A percentile compares a stretch with the other conserved stretches of the same genome.
These are phyloP conservation scores for Prosopis cineraria DNA, from an alignment of 306 rosid genomes.

Conservation along the genomic window DNA sequence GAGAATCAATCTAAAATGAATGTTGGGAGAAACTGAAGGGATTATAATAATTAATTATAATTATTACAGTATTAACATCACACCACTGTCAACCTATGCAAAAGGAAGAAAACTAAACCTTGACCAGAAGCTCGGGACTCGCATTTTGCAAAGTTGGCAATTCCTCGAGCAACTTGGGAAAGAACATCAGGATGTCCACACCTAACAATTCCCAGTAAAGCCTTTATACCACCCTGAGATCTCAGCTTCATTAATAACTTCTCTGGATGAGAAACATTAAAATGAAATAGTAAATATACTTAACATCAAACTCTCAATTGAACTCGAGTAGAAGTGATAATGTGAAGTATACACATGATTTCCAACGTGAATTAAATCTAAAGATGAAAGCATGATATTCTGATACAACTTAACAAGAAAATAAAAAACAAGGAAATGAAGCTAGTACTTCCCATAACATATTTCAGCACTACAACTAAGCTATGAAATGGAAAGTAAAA, in stretches of 20 bases:
- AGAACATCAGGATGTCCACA: conserved; percentile 98
- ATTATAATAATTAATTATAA: background rate
- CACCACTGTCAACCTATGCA: background rate
- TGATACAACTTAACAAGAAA: conserved; percentile 6
- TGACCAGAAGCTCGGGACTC: conserved; percentile 92
- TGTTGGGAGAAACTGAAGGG: background rate
- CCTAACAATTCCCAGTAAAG: conserved; percentile 91
- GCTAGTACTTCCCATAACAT: conserved; percentile 12
- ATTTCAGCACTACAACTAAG: conserved; percentile 4
- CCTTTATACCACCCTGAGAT: conserved; percentile 95
- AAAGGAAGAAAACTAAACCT: conserved; percentile 49
- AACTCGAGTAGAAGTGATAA: background rate
- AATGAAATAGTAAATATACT: conserved; percentile 13
- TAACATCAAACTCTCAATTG: conserved; percentile 5
- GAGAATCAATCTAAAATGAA: background rate
- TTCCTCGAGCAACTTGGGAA: conserved; percentile 97
- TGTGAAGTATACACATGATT: conserved; percentile 3
- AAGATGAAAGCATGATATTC: background rate
- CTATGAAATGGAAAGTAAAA: conserved; percentile 1
- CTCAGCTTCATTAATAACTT: conserved; percentile 78
- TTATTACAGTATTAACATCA: background rate
- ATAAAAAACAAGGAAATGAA: conserved; percentile 17
- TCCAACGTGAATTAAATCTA: conserved; percentile 18
- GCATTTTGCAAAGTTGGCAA: conserved; percentile 97
- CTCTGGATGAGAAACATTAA: conserved; percentile 49